Percentiles rank a stretch among this genome's conserved stretches.
These are phyloP conservation scores for Podospora tetraspora DNA, from an alignment of 495 filamentous ascomycete genomes.

Conservation along the genomic window DNA sequence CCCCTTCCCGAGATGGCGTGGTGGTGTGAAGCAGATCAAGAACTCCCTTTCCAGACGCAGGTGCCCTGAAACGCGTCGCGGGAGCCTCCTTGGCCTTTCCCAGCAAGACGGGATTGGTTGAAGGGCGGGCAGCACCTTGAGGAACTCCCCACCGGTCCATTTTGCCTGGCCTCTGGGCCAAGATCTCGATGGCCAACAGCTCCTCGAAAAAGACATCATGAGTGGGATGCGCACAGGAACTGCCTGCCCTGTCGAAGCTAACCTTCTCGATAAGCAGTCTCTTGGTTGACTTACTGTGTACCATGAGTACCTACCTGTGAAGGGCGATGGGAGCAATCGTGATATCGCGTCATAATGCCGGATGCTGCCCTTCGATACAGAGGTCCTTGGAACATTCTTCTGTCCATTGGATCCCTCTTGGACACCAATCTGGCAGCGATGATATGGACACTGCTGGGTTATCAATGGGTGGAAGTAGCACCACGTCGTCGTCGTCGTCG, in stretches of 20 bases:
- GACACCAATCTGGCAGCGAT: not conserved
- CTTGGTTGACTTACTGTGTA: too few species aligned
- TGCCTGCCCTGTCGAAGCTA: not conserved
- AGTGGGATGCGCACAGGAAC: not conserved
- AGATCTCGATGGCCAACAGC: not conserved
- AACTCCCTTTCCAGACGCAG: slow-evolving; percentile 7
- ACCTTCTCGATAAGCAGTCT: not conserved
- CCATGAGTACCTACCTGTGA: too few species aligned
- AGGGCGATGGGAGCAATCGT: too few species aligned
- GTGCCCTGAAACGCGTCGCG: slow-evolving; percentile 6
- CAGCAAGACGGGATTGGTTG: slow-evolving; percentile 2
- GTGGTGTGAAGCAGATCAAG: not conserved
- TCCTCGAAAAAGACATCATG: not conserved
- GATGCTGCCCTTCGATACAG: not conserved
- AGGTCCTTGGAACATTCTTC: not conserved
- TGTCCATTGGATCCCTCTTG: not conserved
- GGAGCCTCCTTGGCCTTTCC: not conserved
- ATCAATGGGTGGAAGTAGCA: not conserved
- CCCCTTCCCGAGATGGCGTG: not conserved
- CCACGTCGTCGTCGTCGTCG: not conserved
- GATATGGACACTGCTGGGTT: not conserved
- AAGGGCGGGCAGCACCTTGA: not conserved
- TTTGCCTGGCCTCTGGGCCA: not conserved
- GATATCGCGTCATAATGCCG: too few species aligned
- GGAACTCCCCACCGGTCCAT: not conserved